Percentiles rank a stretch among this genome's conserved stretches.
Evolutionary conservation across 352 stramenopile genomes (phyloP).

Genomic region (Thraustochytrium sp.): DNA sequence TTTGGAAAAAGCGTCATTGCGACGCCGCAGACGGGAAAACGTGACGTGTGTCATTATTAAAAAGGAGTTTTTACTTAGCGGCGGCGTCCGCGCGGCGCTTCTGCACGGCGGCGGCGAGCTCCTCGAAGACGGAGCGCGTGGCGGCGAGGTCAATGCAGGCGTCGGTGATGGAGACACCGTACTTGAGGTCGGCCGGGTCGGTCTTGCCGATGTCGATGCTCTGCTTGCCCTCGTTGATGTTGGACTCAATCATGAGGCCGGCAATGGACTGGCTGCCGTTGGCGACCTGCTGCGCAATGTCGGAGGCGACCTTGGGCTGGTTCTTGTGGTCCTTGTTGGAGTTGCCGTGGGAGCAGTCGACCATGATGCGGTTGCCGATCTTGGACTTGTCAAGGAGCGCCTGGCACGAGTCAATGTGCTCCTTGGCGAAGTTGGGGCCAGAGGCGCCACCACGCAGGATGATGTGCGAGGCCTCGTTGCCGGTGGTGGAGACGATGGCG

Average conservation of each 20-base stretch:
- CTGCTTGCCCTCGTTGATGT: conserved; percentile 72
- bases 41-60: no score
- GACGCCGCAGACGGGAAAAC: no score
- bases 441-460: conserved; percentile 71
- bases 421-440: conserved; percentile 71
- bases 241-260: conserved; percentile 79
- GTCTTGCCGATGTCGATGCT: conserved; percentile 62
- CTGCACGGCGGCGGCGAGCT: conserved; percentile 67
- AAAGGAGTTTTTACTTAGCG: conserved; percentile 15
- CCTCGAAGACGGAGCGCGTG: conserved; percentile 63
- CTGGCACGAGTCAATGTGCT: conserved; percentile 65
- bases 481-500: conserved; percentile 73
- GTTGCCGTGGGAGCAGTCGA: conserved; percentile 82
- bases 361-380: conserved; percentile 72
- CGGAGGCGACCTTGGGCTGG: conserved; percentile 64
- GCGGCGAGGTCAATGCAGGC: conserved; percentile 75
- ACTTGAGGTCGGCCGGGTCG: conserved; percentile 58
- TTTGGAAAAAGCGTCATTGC: no score
- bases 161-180: conserved; percentile 79
- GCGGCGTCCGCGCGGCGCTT: conserved; percentile 58
- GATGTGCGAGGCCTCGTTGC: conserved; percentile 75
- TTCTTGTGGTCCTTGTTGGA: conserved; percentile 79
- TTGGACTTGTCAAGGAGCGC: conserved; percentile 72
- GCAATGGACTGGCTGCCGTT: conserved; percentile 67
- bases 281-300: conserved; percentile 65